Conservation (phyloP, 441 rosid genomes). For the Omphalea diandra region DNA sequence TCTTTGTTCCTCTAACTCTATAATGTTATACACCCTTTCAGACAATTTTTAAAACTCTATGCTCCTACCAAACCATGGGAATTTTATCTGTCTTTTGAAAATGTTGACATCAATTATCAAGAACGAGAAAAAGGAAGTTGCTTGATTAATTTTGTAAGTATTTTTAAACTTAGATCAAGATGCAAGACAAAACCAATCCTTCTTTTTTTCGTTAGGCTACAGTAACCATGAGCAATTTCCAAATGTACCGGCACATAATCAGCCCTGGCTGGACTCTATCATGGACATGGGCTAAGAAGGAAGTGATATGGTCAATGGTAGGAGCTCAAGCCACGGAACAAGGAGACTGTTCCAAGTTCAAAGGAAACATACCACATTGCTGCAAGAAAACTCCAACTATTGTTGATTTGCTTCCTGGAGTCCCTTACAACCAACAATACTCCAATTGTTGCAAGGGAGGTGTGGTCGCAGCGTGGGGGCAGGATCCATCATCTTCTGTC, state of each 20-base stretch:
- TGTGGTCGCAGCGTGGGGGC: constrained; percentile 78
- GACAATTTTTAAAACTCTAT: no score
- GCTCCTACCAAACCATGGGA: no score
- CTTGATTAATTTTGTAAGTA: no score
- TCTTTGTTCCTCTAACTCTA: no score
- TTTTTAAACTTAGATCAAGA: background rate
- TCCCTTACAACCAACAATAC: constrained; percentile 81
- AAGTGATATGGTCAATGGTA: constrained; percentile 82
- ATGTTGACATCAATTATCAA: no score
- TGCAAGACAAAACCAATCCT: background rate
- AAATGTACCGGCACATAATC: constrained; percentile 74
- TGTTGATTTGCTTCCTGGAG: constrained; percentile 85
- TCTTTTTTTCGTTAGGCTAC: constrained; percentile 46
- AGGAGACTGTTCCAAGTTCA: constrained; percentile 96
- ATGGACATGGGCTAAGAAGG: constrained; percentile 95
- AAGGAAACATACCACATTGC: constrained; percentile 74
- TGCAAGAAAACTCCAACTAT: constrained; percentile 80
- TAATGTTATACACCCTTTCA: no score
- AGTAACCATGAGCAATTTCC: constrained; percentile 80
- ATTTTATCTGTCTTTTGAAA: no score
- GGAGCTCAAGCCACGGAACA: constrained; percentile 94
- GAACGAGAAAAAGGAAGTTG: no score
- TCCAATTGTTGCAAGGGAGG: constrained; percentile 93
- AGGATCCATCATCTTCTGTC: constrained; percentile 67
- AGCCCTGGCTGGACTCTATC: constrained; percentile 86